Percentiles rank a stretch among this genome's conserved stretches.
phyloP scores from a whole-genome alignment of 192 early-diverging fungal species.

The Backusella tuberculispora region DNA sequence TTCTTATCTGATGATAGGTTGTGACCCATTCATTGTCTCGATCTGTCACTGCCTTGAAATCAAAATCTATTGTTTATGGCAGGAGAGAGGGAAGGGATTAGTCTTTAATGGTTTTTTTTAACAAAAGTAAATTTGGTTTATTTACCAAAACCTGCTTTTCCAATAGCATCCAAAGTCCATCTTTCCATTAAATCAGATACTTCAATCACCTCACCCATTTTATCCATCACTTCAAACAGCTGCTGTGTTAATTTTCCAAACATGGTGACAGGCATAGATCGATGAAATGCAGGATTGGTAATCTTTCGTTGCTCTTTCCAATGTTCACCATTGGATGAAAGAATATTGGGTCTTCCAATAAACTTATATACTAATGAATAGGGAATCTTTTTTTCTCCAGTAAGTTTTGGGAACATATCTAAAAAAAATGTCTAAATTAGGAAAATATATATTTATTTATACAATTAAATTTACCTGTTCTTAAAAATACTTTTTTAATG shows the following conservation, averaged over 20 bases:
- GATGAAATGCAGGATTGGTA: slow-evolving; percentile 25
- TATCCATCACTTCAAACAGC: background rate
- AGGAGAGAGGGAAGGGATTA: too few species aligned
- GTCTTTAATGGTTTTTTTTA: too few species aligned
- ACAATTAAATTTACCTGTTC: background rate
- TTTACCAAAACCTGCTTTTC: slow-evolving; percentile 7
- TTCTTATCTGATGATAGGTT: slow-evolving; percentile 51
- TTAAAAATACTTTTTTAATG: background rate
- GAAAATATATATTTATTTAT: background rate
- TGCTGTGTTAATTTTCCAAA: slow-evolving; percentile 11
- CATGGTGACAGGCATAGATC: slow-evolving; percentile 25
- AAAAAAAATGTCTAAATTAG: background rate
- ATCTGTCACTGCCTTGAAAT: slow-evolving; percentile 7
- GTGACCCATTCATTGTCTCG: slow-evolving; percentile 43
- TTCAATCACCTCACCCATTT: background rate
- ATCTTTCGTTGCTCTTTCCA: slow-evolving; percentile 31
- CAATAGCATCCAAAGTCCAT: slow-evolving; percentile 11
- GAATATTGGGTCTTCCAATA: background rate
- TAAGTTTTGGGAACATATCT: background rate
- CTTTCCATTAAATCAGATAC: background rate
- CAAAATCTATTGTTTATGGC: slow-evolving; percentile 20
- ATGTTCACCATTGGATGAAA: background rate
- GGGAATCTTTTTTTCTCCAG: background rate
- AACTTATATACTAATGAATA: background rate
- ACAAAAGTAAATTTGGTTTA: too few species aligned